Evolutionary conservation across 2,329 filamentous ascomycete genomes (phyloP).

Genomic region (Hymenoscyphus albidus): DNA sequence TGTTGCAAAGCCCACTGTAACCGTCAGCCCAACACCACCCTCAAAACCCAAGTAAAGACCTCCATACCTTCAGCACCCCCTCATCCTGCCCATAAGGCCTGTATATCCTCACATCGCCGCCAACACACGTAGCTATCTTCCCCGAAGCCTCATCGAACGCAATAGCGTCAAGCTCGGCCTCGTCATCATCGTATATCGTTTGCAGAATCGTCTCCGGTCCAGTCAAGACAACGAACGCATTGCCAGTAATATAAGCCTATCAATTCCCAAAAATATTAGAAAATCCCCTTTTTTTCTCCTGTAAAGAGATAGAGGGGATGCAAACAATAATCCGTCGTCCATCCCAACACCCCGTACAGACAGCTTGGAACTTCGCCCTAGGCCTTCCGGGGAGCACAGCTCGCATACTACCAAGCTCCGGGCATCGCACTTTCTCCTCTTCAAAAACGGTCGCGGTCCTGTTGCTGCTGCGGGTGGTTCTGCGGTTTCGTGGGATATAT

Average conservation of each 20-base stretch:
- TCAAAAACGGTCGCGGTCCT: not conserved
- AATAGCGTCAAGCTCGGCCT: conserved; percentile 63
- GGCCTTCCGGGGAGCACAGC: conserved; percentile 76
- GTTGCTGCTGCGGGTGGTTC: not conserved
- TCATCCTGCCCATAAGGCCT: conserved; percentile 68
- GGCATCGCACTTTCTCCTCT: conserved; percentile 16
- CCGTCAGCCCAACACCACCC: conserved; percentile 22
- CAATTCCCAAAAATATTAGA: not conserved
- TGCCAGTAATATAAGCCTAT: conserved; percentile 85
- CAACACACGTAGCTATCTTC: conserved; percentile 76
- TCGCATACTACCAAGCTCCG: conserved; percentile 56
- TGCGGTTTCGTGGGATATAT: not conserved
- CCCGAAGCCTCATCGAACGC: conserved; percentile 77
- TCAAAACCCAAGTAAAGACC: conserved; percentile 10
- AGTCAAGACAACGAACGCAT: conserved; percentile 78
- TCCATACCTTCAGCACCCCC: conserved; percentile 66
- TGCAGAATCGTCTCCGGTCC: conserved; percentile 74
- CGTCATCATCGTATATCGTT: conserved; percentile 82
- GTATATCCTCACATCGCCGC: conserved; percentile 68
- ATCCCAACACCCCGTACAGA: conserved; percentile 71
- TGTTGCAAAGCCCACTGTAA: conserved; percentile 61
- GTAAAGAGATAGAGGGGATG: not conserved
- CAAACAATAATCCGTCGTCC: conserved; percentile 65
- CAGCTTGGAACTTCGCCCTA: conserved; percentile 71
- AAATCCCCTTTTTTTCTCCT: not conserved